These are phyloP conservation scores for Hemileia vastatrix DNA, from an alignment of 1,284 basidiomycete genomes.

Conservation along the genomic window DNA sequence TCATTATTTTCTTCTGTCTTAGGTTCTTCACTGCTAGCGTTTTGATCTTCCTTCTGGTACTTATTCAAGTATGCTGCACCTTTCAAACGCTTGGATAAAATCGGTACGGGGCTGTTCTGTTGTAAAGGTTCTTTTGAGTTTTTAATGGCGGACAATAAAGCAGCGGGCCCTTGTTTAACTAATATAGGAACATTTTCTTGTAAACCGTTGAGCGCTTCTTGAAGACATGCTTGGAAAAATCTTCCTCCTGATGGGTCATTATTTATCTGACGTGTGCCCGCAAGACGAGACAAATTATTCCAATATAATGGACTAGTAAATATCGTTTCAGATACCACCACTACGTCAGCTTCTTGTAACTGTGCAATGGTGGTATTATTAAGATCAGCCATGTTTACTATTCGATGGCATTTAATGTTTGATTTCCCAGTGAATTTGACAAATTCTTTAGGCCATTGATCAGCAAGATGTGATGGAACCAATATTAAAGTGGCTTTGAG, in stretches of 20 bases:
- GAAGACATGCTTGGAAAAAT: slow-evolving; percentile 73
- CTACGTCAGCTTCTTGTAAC: slow-evolving; percentile 70
- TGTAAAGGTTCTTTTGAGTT: slow-evolving; percentile 59
- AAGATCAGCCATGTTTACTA: slow-evolving; percentile 63
- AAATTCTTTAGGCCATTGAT: slow-evolving; percentile 81
- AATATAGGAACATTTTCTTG: slow-evolving; percentile 59
- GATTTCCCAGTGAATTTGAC: slow-evolving; percentile 61
- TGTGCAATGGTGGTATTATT: slow-evolving; percentile 66
- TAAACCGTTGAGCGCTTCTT: slow-evolving; percentile 55
- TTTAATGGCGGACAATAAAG: too few relatives aligned
- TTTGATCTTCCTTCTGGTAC: slow-evolving; percentile 1
- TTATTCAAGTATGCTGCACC: slow-evolving; percentile 21
- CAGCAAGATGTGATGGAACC: slow-evolving; percentile 78
- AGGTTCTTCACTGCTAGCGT: slow-evolving; percentile 1
- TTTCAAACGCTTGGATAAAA: slow-evolving; percentile 12
- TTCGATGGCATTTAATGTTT: slow-evolving; percentile 58
- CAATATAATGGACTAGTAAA: slow-evolving; percentile 70
- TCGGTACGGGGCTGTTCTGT: slow-evolving; percentile 52
- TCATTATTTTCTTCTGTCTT: slow-evolving; percentile 8
- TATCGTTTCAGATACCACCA: slow-evolving; percentile 75
- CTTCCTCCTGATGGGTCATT: slow-evolving; percentile 54
- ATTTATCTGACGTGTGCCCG: slow-evolving; percentile 51
- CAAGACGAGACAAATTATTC: slow-evolving; percentile 52
- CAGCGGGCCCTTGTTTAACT: too few relatives aligned
- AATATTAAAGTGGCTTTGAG: slow-evolving; percentile 71